A percentile compares a stretch with the other conserved stretches of the same genome.
phyloP scores from a whole-genome alignment of 371 early-diverging fungal genomes.

The Circinella umbellata region DNA sequence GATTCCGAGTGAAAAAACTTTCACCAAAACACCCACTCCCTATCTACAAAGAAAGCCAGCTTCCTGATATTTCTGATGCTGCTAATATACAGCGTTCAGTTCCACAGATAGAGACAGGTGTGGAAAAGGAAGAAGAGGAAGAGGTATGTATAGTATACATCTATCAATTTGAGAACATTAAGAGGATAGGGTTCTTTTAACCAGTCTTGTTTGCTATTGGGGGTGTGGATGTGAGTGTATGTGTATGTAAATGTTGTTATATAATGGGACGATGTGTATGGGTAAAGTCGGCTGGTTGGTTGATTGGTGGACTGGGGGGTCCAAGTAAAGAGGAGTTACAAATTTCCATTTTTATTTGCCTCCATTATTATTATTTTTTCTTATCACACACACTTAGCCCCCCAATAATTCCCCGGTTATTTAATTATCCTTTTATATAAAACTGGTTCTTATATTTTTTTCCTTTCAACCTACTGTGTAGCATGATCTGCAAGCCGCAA shows the following conservation, averaged over 20 bases:
- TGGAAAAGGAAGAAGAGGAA: constrained; percentile 76
- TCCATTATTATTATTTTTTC: background rate
- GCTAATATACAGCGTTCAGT: constrained; percentile 75
- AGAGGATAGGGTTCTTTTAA: no score
- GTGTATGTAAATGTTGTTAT: no score
- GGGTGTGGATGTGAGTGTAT: background rate
- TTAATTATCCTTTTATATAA: no score
- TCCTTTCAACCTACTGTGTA: no score
- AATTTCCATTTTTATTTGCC: background rate
- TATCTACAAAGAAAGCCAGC: constrained; percentile 80
- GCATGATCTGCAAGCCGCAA: constrained; percentile 93
- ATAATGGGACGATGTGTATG: no score
- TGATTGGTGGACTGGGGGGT: constrained; percentile 10
- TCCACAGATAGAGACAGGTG: constrained; percentile 74
- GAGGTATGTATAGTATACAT: no score
- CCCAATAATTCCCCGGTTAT: no score
- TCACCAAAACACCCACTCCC: constrained; percentile 84
- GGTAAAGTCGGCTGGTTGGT: constrained; percentile 7
- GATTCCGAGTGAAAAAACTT: constrained; percentile 91
- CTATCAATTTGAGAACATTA: no score
- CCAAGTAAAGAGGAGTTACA: background rate
- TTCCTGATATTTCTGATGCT: constrained; percentile 84
- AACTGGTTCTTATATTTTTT: no score
- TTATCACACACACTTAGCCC: background rate
- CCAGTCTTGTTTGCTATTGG: constrained; percentile 15